phyloP scores from a whole-genome alignment of 192 early-diverging fungal species.

The Backusella circina region DNA sequence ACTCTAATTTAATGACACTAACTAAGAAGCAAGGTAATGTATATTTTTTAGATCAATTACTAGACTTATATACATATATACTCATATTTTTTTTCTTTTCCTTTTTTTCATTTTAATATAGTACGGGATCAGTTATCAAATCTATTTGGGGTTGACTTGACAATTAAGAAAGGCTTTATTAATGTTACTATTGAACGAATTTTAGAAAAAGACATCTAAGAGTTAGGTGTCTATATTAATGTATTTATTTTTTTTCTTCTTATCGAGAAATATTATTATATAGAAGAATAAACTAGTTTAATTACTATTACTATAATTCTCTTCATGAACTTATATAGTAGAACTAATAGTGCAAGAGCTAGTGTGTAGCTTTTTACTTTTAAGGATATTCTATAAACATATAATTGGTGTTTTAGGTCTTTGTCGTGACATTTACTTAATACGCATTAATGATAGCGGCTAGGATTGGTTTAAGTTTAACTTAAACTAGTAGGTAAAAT shows the following conservation, averaged over 20 bases:
- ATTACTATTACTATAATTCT: not conserved
- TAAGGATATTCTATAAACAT: too few relatives aligned
- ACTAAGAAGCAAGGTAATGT: slow-evolving; percentile 68
- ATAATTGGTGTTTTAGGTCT: too few relatives aligned
- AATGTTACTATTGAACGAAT: slow-evolving; percentile 54
- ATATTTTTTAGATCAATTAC: not conserved
- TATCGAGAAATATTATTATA: not conserved
- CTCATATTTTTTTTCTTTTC: not conserved
- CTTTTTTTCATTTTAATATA: slow-evolving; percentile 15
- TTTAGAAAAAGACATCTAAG: slow-evolving; percentile 18
- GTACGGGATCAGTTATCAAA: slow-evolving; percentile 61
- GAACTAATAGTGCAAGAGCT: too few relatives aligned
- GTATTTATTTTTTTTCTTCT: slow-evolving; percentile 1
- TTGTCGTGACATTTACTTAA: too few relatives aligned
- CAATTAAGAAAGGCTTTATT: slow-evolving; percentile 62
- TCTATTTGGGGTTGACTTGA: slow-evolving; percentile 65
- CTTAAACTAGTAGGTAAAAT: too few relatives aligned
- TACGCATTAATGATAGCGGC: too few relatives aligned
- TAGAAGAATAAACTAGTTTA: not conserved
- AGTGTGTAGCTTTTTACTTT: too few relatives aligned
- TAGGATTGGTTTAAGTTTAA: too few relatives aligned
- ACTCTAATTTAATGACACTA: slow-evolving; percentile 56
- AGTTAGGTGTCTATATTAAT: not conserved
- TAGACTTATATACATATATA: not conserved
- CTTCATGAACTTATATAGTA: not conserved